Conservation (phyloP, 78 protist genomes). For the Diacronema lutheri region DNA sequence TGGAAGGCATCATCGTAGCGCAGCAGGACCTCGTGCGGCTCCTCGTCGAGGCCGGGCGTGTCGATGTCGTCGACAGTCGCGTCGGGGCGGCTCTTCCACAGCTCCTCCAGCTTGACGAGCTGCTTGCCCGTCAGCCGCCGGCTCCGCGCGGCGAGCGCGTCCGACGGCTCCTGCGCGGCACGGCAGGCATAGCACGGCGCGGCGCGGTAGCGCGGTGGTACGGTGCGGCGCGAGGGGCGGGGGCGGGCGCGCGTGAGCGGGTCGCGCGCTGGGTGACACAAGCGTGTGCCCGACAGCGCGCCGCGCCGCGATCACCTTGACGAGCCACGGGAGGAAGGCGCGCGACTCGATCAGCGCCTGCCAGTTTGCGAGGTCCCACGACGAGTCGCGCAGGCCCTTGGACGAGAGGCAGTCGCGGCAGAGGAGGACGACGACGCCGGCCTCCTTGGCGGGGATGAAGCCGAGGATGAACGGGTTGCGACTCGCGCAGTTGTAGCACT, state of each 20-base stretch:
- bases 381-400: constrained; percentile 46
- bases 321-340: constrained; percentile 55
- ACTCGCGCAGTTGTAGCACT: constrained; percentile 96
- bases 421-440: constrained; percentile 91
- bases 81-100: constrained; percentile 77
- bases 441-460: constrained; percentile 90
- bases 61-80: constrained; percentile 52
- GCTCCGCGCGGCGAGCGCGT: constrained; percentile 67
- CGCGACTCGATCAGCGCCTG: constrained; percentile 85
- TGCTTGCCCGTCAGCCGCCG: constrained; percentile 73
- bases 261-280: too few species aligned
- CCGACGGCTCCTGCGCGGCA: constrained; percentile 84
- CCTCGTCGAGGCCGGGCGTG: neutral
- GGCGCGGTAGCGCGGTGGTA: neutral
- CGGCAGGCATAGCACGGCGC: constrained; percentile 45
- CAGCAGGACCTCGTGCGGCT: constrained; percentile 36
- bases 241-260: too few species aligned
- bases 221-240: neutral
- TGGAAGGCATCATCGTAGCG: constrained; percentile 86
- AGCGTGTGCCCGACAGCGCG: too few species aligned
- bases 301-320: too few species aligned
- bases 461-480: constrained; percentile 94
- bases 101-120: constrained; percentile 85
- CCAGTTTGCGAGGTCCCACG: constrained; percentile 95
- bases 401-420: constrained; percentile 81